Base-by-base conservation (phyloP, 768 basidiomycete genomes). In the Lactarius evosmus region DNA sequence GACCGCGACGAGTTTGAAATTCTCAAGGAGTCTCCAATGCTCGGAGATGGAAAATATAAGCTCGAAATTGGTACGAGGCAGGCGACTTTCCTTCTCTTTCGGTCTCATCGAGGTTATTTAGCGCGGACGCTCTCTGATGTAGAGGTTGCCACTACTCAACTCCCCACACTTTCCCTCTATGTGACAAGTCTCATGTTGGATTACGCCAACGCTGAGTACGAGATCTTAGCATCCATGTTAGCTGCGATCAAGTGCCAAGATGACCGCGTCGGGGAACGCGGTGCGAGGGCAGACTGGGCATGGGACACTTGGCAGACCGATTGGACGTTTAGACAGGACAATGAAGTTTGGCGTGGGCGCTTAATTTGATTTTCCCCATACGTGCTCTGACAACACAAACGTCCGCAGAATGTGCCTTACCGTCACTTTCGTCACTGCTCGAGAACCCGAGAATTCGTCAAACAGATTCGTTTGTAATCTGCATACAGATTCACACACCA, bases 291-390 rank as follows among this genome's bases (percentile, higher is more conserved):
- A 33, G 83, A 88, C 46, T 91, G 88, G 87, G 77, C 85, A 29
- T 91, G 88, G 88, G 85, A 89, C 61, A 76, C 75, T 60, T 88
- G 87, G 84, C 83, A 88, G 64, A 81, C 78, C 63, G 85, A 88
- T 63, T 90, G 84, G 83, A 79, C 82, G 1, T 92, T 90, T 75
- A 77, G 88, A 49, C 80, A 80, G 56, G 87, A 86, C 58, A 83
- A 82, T 58, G 88, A 91, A 76, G 87, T 88, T 46, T 90, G 85
- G 87, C 85, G 88, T 88, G 70, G 70, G 82, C 66, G 1, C 61
- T 30, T n/a, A 27, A 2, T 2, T 19, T 49, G 49, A 33, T 5
- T 25, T 32, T 7, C 49, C 12, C 16, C 40, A 36, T 32, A 32
- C 14, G 34, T 51, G 30, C 40, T 44, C 36, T 66, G 17, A 55